Evolutionary conservation across 2,329 filamentous ascomycete species (phyloP), one percentile per base, ranked within the genome.

Genomic region (Xylaria digitata): DNA sequence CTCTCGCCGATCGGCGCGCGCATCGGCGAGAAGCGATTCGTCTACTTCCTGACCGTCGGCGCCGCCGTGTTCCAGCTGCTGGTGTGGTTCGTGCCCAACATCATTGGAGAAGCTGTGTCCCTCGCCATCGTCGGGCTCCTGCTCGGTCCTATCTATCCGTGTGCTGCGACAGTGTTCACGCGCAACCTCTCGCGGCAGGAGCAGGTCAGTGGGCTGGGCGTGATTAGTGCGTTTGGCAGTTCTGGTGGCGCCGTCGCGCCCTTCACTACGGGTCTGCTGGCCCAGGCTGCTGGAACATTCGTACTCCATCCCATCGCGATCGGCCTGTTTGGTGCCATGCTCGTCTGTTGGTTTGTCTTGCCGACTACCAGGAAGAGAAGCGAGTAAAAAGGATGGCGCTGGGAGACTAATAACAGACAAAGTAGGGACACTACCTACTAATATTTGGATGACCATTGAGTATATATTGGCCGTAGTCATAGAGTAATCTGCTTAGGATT

Each of bases 131-230:
- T 96, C 19, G 93, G 93, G 13, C 79, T 96, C 7, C 78, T 96
- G 34, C 82, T 96, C 0, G 93, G 93, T 0, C 92, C 93, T 0
- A 85, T 96, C 4, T 96, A 94, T 74, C 92, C 93, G 0, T 94
- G 91, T 75, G 87, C 89, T 0, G 85, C 87, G 3, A 85, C 86
- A 0, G 82, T 92, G 6, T 89, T 92, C 71, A 84, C 89, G 61
- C 82, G 86, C 45, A 80, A 85, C 42, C 83, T 93, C 76, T 85
- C 84, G 17, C 81, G 86, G 17, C 80, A 84, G 45, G 82, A 92
- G 63, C 87, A 89, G 69, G 84, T 90, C 19, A 87, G 86, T 48
- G 86, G 87, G 0, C 84, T 93, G 70, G 86, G 89, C 1, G 87
- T 92, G 62, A 92, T 93, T 66, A 87, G 85, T 23, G 89, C 89